Conservation (phyloP, 2,329 filamentous ascomycete species). For the Rhynchosporium graminicola region DNA sequence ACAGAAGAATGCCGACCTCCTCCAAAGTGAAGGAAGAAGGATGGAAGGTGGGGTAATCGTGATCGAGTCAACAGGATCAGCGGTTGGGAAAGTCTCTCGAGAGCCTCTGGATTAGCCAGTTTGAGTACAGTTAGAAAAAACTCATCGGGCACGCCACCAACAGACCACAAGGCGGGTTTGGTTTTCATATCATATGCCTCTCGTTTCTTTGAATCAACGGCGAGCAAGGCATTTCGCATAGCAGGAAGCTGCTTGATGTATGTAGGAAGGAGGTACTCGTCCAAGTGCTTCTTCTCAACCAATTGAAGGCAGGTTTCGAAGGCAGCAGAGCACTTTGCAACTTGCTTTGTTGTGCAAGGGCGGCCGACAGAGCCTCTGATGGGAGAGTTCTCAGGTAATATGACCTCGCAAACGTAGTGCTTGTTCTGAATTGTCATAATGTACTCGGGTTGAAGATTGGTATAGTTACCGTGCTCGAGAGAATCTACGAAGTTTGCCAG, state of each 20-base stretch:
- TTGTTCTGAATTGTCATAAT: slow-evolving; percentile 56
- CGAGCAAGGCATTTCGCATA: slow-evolving; percentile 85
- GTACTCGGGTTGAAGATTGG: slow-evolving; percentile 54
- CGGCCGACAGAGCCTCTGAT: slow-evolving; percentile 66
- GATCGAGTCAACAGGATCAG: slow-evolving; percentile 71
- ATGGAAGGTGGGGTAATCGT: slow-evolving; percentile 62
- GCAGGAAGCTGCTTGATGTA: slow-evolving; percentile 70
- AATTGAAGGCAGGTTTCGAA: slow-evolving; percentile 79
- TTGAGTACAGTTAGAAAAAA: slow-evolving; percentile 65
- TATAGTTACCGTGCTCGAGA: slow-evolving; percentile 52
- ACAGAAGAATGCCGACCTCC: slow-evolving; percentile 61
- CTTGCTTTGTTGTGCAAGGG: slow-evolving; percentile 66
- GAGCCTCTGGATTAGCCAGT: slow-evolving; percentile 55
- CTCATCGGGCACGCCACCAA: slow-evolving; percentile 47
- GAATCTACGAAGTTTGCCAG: slow-evolving; percentile 74
- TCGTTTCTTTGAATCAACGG: slow-evolving; percentile 76
- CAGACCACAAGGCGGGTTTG: slow-evolving; percentile 76
- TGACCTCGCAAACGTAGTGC: slow-evolving; percentile 74
- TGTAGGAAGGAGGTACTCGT: slow-evolving; percentile 72
- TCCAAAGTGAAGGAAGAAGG: slow-evolving; percentile 73
- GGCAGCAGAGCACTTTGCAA: slow-evolving; percentile 86
- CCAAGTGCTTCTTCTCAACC: slow-evolving; percentile 64
- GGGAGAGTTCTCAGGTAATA: slow-evolving; percentile 74
- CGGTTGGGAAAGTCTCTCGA: slow-evolving; percentile 61
- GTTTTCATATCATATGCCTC: slow-evolving; percentile 73